Evolutionary conservation across 306 rosid species (phyloP).

Genomic region (Vigna reflexopilosa): DNA sequence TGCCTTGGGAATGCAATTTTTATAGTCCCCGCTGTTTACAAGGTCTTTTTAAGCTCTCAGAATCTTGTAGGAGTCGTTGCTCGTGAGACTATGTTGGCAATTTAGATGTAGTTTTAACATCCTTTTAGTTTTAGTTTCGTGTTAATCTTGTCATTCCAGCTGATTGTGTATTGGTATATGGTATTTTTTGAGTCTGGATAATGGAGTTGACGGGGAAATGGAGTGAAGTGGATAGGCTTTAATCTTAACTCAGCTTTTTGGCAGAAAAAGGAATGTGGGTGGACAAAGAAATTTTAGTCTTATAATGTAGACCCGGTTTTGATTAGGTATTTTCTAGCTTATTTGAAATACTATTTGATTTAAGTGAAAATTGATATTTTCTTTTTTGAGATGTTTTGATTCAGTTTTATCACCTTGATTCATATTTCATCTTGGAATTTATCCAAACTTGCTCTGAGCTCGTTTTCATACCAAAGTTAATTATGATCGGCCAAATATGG

Average conservation of each 20-base stretch:
- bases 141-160: slow-evolving; percentile 1
- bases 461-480: slow-evolving; percentile 14
- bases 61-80: neutral
- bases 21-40: neutral
- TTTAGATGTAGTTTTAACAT: neutral
- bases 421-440: neutral
- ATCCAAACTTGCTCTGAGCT: neutral
- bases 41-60: neutral
- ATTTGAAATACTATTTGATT: neutral
- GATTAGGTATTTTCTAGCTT: neutral
- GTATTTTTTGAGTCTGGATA: slow-evolving; percentile 5
- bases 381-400: neutral
- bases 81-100: neutral
- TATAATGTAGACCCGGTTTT: neutral
- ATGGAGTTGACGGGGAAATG: neutral
- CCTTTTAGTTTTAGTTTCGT: neutral
- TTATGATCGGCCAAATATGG: neutral
- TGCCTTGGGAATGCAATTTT: slow-evolving; percentile 2
- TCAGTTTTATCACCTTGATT: neutral
- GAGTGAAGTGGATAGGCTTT: neutral
- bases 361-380: neutral
- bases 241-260: slow-evolving; percentile 1
- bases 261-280: neutral
- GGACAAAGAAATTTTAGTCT: neutral
- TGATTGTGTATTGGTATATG: slow-evolving; percentile 4